Evolutionary conservation across 495 filamentous ascomycete genomes (phyloP).

Genomic region (Hypomontagnella monticulosa): DNA sequence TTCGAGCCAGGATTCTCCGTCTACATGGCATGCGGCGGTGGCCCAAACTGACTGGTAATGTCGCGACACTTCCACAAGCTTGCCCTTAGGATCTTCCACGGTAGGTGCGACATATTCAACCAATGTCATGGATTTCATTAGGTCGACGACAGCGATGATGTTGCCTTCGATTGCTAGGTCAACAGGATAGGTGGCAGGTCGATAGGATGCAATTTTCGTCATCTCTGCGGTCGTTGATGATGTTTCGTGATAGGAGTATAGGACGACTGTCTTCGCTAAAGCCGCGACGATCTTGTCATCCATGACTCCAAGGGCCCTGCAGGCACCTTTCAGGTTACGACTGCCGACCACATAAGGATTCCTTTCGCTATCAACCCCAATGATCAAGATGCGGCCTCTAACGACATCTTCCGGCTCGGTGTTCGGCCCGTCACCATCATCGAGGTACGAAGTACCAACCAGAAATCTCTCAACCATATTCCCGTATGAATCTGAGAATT

Average conservation of each 20-base stretch:
- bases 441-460: slow-evolving; percentile 83
- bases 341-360: slow-evolving; percentile 73
- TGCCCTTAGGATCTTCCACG: slow-evolving; percentile 48
- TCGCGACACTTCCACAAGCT: slow-evolving; percentile 76
- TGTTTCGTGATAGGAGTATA: slow-evolving; percentile 64
- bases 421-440: slow-evolving; percentile 66
- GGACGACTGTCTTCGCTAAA: slow-evolving; percentile 82
- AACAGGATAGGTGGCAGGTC: slow-evolving; percentile 84
- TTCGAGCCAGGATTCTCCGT: slow-evolving; percentile 76
- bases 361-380: slow-evolving; percentile 80
- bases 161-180: slow-evolving; percentile 77
- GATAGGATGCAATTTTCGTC: slow-evolving; percentile 74
- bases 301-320: slow-evolving; percentile 78
- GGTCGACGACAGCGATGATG: slow-evolving; percentile 83
- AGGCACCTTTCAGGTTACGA: slow-evolving; percentile 74
- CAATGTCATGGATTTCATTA: slow-evolving; percentile 92
- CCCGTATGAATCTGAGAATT: slow-evolving; percentile 71
- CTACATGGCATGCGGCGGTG: slow-evolving; percentile 78
- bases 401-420: slow-evolving; percentile 49
- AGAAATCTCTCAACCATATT: slow-evolving; percentile 81
- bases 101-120: slow-evolving; percentile 69
- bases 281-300: slow-evolving; percentile 84
- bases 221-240: slow-evolving; percentile 62
- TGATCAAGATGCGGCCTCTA: slow-evolving; percentile 81
- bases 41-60: slow-evolving; percentile 84